phyloP scores from a whole-genome alignment of 345 rosid genomes.

The thale cress (Arabidopsis thaliana) region TAIR10.1 NC_003074.8:6930001-6930500 shows the following conservation, averaged over 20 bases:
- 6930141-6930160: constrained; percentile 56
- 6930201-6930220: neutral
- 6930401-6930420: constrained; percentile 68
- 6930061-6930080: constrained; percentile 67
- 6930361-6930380: constrained; percentile 67
- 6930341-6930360: constrained; percentile 73
- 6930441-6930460: constrained; percentile 46
- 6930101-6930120: constrained; percentile 45
- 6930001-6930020: constrained; percentile 64
- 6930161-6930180: constrained; percentile 7
- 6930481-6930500: constrained; percentile 33
- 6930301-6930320: constrained; percentile 68
- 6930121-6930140: constrained; percentile 54
- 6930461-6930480: constrained; percentile 13
- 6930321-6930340: constrained; percentile 64
- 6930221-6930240: neutral
- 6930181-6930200: neutral
- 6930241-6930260: neutral
- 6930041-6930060: constrained; percentile 66
- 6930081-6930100: constrained; percentile 69
- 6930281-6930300: constrained; percentile 67
- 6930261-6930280: constrained; percentile 52
- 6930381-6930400: constrained; percentile 59
- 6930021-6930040: constrained; percentile 60
- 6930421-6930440: constrained; percentile 74